Base-by-base conservation (phyloP, 192 early-diverging fungal genomes). In the Gonapodya sp. region DNA sequence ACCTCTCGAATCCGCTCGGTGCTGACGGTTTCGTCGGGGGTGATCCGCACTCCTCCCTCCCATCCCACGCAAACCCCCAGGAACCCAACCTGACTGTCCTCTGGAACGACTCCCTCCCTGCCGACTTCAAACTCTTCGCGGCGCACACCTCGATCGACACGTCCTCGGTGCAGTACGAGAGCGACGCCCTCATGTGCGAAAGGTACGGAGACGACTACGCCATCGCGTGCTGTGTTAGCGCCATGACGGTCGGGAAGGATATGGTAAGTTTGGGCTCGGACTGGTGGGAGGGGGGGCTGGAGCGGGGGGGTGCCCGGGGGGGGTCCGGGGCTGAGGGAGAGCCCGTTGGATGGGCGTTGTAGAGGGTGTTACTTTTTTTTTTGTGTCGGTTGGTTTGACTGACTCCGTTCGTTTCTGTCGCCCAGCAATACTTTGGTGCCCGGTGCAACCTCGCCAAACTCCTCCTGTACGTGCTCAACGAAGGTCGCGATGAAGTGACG, bases 221-320 rank as follows among this genome's bases (percentile, higher is more conserved):
- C 8, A 82, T 82, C 36, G 81, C 81, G 35, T 82, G 81, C 82
- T 82, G 81, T 82, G 81, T 82, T 16, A 81, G 79, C 0, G 81
- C 82, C 82, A 82, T 82, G 81, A 36, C 79, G 33, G 81, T 82
- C 33, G 81, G 81, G 18, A 82, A 82, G 81, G 81, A 82, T 82
- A 80, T 82, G 81, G 46, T 64, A 24, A 24, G 46, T 64, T n/a
- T 64, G 46, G 24, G 46, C 46, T 64, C 24, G 46, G 24, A 16
- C 8, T 8, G 46, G 46, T 64, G 46, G 8, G 24, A 64, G 8
- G 8, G 46, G 8, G 46, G 24, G 24, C 24, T 8, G n/a, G n/a
- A n/a, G n/a, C n/a, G n/a, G n/a, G n/a, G n/a, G n/a, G n/a, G n/a
- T n/a, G n/a, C n/a, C n/a, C n/a, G n/a, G n/a, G n/a, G n/a, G n/a